Conservation (phyloP, 495 filamentous ascomycete genomes). For the Antarctomyces pellizariae region DNA sequence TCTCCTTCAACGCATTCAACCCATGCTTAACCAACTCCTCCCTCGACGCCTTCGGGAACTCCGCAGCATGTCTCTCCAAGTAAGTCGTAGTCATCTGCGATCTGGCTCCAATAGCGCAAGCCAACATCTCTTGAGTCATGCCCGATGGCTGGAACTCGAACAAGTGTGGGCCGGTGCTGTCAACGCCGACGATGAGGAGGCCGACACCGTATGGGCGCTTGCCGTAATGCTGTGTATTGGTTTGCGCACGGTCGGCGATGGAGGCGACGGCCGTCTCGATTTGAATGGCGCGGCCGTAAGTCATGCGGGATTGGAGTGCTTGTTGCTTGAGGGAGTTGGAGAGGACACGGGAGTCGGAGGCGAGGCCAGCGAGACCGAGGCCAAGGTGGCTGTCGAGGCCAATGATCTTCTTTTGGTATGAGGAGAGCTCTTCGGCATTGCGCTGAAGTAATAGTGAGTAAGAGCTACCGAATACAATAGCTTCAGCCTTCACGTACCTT, state of each 20-base stretch:
- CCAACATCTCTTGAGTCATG: conserved; percentile 89
- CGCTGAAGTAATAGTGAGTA: conserved; percentile 27
- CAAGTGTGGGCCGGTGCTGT: conserved; percentile 78
- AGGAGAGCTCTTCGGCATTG: conserved; percentile 97
- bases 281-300: conserved; percentile 80
- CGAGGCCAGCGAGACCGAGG: conserved; percentile 86
- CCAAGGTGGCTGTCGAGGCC: conserved; percentile 88
- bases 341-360: conserved; percentile 93
- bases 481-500: conserved; percentile 35
- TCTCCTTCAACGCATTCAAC: conserved; percentile 81
- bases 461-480: not conserved
- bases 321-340: conserved; percentile 99
- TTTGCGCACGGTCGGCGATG: conserved; percentile 90
- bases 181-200: conserved; percentile 77
- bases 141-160: conserved; percentile 97
- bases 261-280: conserved; percentile 66
- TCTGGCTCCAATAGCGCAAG: conserved; percentile 83
- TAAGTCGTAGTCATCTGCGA: conserved; percentile 96
- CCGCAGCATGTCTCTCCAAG: conserved; percentile 70
- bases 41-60: conserved; percentile 43
- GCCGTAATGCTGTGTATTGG: conserved; percentile 93
- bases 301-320: conserved; percentile 81
- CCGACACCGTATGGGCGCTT: conserved; percentile 94
- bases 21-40: conserved; percentile 86
- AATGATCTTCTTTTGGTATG: conserved; percentile 99